phyloP scores from a whole-genome alignment of 179 eudicot species.

The Carnegiea gigantea region DNA sequence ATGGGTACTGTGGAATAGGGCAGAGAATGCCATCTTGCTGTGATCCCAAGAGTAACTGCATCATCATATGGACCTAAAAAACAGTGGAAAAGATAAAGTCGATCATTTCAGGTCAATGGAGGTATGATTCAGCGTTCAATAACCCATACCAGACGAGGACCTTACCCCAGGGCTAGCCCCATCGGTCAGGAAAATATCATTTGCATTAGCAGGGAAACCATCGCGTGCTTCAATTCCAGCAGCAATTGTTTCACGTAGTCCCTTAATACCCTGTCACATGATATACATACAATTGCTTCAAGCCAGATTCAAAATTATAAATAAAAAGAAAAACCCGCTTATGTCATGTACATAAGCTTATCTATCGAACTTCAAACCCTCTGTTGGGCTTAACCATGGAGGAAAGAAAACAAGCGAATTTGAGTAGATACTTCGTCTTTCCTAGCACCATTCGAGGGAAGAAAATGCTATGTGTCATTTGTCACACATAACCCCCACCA shows the following conservation, averaged over 20 bases:
- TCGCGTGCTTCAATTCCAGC: constrained; percentile 93
- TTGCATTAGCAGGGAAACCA: constrained; percentile 84
- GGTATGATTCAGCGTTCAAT: not conserved
- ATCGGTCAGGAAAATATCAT: constrained; percentile 90
- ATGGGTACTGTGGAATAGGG: constrained; percentile 96
- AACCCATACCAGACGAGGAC: not conserved
- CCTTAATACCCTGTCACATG: constrained; percentile 67
- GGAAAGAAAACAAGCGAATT: not conserved
- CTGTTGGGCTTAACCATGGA: not conserved
- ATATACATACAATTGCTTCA: not conserved
- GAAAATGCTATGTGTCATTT: not conserved
- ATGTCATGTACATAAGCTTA: not conserved
- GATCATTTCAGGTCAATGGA: not conserved
- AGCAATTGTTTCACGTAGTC: constrained; percentile 83
- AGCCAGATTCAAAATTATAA: constrained; percentile 7
- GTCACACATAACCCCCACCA: not conserved
- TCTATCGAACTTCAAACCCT: not conserved
- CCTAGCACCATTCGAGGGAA: not conserved
- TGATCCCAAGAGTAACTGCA: constrained; percentile 80
- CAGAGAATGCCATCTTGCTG: constrained; percentile 91
- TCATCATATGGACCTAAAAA: constrained; percentile 89
- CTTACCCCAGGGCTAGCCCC: constrained; percentile 69
- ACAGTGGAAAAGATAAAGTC: not conserved
- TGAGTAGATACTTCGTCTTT: not conserved
- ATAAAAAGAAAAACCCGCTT: not conserved